Evolutionary conservation across 1,284 basidiomycete genomes (phyloP).

Genomic region (Athelia psychrophila): DNA sequence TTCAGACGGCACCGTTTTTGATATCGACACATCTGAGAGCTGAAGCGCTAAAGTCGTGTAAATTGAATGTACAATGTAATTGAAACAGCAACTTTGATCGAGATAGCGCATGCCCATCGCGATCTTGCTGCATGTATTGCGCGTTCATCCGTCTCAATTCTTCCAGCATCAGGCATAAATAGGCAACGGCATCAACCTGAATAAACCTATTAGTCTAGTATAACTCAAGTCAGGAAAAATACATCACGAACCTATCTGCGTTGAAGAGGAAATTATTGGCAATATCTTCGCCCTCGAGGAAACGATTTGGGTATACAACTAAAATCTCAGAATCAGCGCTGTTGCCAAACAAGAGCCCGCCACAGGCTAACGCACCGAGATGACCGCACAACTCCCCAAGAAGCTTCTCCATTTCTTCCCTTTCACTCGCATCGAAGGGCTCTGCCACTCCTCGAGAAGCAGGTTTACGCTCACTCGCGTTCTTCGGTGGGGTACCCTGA

Average conservation of each 20-base stretch:
- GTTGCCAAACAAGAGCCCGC: too few species aligned
- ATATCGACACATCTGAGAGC: neutral
- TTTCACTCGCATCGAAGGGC: slow-evolving; percentile 79
- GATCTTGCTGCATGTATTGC: too few species aligned
- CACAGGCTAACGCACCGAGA: slow-evolving; percentile 50
- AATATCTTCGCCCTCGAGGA: slow-evolving; percentile 84
- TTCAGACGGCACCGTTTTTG: neutral
- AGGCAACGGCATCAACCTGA: neutral
- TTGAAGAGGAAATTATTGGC: slow-evolving; percentile 91
- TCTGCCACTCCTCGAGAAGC: slow-evolving; percentile 47
- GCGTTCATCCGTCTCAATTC: too few species aligned
- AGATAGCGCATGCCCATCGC: too few species aligned
- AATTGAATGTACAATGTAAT: too few species aligned
- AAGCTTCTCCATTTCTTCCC: slow-evolving; percentile 85
- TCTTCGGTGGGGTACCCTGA: slow-evolving; percentile 29
- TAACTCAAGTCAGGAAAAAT: neutral
- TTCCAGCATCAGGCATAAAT: neutral
- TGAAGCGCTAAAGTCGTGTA: too few species aligned
- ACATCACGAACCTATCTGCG: slow-evolving; percentile 64
- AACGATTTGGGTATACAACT: slow-evolving; percentile 82
- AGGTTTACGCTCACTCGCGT: slow-evolving; percentile 31
- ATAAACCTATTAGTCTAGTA: neutral
- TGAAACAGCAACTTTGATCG: too few species aligned
- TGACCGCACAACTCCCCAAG: slow-evolving; percentile 79
- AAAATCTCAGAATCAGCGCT: neutral